Evolutionary conservation across 1,284 basidiomycete genomes (phyloP).

Genomic region (Rhizoctonia solani): DNA sequence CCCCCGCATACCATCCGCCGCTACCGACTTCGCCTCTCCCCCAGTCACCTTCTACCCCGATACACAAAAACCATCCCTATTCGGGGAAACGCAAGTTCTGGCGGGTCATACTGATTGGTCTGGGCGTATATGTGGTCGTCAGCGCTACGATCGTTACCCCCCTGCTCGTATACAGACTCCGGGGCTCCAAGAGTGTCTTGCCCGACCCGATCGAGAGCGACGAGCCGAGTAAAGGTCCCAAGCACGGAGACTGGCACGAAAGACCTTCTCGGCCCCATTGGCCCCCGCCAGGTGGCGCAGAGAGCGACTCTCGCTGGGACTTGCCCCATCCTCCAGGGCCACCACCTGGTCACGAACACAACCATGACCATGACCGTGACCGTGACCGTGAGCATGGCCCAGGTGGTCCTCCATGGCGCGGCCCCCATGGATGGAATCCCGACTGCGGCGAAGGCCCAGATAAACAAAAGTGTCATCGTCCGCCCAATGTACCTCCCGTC

Average conservation of each 20-base stretch:
- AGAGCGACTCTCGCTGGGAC: constrained; percentile 19
- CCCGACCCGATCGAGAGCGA: constrained; percentile 22
- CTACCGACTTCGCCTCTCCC: constrained; percentile 13
- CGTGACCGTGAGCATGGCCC: background rate
- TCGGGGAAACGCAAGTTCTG: constrained; percentile 10
- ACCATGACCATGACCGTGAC: background rate
- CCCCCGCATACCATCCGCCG: constrained; percentile 13
- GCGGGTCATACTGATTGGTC: constrained; percentile 1
- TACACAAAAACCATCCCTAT: background rate
- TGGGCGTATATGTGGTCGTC: constrained; percentile 17
- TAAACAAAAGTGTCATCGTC: constrained; percentile 18
- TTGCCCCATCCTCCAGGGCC: background rate
- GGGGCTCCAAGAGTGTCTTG: background rate
- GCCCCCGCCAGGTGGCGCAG: background rate
- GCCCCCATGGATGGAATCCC: constrained; percentile 15
- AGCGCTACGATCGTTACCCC: constrained; percentile 28
- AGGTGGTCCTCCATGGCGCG: background rate
- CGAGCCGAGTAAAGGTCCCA: too few relatives aligned
- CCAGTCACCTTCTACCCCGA: background rate
- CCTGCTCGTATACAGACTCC: constrained; percentile 7
- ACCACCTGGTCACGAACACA: too few relatives aligned
- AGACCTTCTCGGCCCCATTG: background rate
- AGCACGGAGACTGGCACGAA: background rate
- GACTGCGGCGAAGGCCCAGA: constrained; percentile 17
- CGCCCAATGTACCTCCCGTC: constrained; percentile 10